phyloP scores from a whole-genome alignment of 148 eudicot genomes.

The Rheum nobile region DNA sequence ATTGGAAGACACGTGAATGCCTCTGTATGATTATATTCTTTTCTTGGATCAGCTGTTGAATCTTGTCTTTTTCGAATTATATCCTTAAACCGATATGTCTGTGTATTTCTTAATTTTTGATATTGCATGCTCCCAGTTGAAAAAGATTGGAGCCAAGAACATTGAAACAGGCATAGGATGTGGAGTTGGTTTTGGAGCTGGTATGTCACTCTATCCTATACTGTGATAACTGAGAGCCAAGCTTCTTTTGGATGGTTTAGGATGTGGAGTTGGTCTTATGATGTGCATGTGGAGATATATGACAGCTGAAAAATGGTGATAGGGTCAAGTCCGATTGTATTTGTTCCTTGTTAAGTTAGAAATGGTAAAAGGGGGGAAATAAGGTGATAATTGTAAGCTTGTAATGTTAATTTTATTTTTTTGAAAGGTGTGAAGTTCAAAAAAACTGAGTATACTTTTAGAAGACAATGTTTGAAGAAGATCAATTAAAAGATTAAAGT shows the following conservation, averaged over 20 bases:
- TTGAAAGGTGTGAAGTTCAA: background rate
- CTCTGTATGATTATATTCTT: constrained; percentile 40
- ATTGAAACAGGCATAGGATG: constrained; percentile 83
- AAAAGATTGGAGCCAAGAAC: constrained; percentile 71
- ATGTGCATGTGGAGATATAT: background rate
- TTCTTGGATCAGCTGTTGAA: background rate
- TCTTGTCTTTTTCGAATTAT: background rate
- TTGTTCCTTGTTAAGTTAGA: background rate
- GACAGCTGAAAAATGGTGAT: background rate
- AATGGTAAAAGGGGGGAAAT: background rate
- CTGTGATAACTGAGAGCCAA: background rate
- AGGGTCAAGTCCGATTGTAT: background rate
- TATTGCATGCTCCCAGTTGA: constrained; percentile 29
- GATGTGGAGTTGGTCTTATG: background rate
- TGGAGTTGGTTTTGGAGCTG: constrained; percentile 90
- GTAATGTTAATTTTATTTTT: background rate
- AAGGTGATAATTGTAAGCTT: background rate
- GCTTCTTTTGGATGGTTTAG: background rate
- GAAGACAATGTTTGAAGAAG: background rate
- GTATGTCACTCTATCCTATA: constrained; percentile 26
- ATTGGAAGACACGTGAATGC: constrained; percentile 59
- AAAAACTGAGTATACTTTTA: background rate
- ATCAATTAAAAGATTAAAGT: background rate
- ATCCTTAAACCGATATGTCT: background rate
- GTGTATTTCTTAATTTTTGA: background rate